Conservation (phyloP, 2,329 filamentous ascomycete genomes). For the Chaetomium strumarium region DNA sequence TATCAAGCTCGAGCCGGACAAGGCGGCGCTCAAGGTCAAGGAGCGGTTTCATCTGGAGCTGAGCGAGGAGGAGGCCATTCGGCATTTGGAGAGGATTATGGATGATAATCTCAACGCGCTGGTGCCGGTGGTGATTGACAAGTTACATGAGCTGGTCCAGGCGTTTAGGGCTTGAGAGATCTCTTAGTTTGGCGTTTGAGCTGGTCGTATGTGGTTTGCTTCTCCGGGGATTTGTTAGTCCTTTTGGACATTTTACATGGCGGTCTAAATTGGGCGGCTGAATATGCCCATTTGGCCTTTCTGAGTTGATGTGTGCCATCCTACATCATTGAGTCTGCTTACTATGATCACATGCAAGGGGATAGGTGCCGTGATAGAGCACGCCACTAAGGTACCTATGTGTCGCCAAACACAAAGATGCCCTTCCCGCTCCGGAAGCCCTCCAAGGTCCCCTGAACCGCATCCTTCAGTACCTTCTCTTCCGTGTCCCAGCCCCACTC, state of each 20-base stretch:
- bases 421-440: slow-evolving; percentile 87
- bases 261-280: too few relatives aligned
- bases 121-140: slow-evolving; percentile 90
- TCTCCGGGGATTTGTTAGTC: not conserved
- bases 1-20: slow-evolving; percentile 85
- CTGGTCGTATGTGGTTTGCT: too few relatives aligned
- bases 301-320: too few relatives aligned
- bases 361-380: too few relatives aligned
- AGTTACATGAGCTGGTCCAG: slow-evolving; percentile 89
- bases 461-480: slow-evolving; percentile 59
- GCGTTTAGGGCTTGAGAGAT: slow-evolving; percentile 64
- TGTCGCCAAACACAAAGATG: slow-evolving; percentile 72
- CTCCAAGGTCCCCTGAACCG: slow-evolving; percentile 74
- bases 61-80: slow-evolving; percentile 84
- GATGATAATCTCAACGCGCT: slow-evolving; percentile 85
- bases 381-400: slow-evolving; percentile 33
- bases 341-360: not conserved
- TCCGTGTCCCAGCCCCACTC: slow-evolving; percentile 79
- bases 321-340: not conserved
- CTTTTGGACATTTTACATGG: too few relatives aligned
- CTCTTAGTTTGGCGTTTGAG: not conserved
- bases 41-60: slow-evolving; percentile 91
- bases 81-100: slow-evolving; percentile 82
- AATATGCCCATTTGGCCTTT: too few relatives aligned
- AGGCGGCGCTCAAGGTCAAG: slow-evolving; percentile 89